Evolutionary conservation across 2,329 filamentous ascomycete species (phyloP).

Genomic region (Pseudocercospora pini-densiflorae): DNA sequence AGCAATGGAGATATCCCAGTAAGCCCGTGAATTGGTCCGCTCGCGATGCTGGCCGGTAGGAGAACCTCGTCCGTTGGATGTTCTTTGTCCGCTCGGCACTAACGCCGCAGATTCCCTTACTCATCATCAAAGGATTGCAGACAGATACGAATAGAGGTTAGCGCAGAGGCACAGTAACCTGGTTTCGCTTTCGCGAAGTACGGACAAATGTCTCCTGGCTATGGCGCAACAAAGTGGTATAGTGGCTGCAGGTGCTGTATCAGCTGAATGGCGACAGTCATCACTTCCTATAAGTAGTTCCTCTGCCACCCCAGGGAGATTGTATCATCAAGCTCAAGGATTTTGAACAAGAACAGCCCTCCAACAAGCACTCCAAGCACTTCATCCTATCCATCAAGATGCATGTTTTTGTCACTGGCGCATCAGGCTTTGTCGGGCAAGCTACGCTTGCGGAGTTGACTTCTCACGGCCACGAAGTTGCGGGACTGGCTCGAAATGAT

Average conservation of each 20-base stretch:
- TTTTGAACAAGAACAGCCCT: not conserved
- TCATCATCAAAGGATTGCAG: slow-evolving; percentile 4
- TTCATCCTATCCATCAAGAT: slow-evolving; percentile 2
- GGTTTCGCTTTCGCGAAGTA: not conserved
- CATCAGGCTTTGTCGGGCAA: slow-evolving; percentile 48
- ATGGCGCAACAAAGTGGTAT: not conserved
- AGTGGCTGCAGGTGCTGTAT: not conserved
- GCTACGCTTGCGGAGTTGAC: slow-evolving; percentile 45
- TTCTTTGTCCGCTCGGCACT: not conserved
- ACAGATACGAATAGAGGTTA: slow-evolving; percentile 14
- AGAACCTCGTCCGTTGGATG: not conserved
- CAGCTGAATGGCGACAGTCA: not conserved
- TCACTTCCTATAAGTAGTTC: not conserved
- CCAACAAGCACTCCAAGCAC: not conserved
- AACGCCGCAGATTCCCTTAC: not conserved
- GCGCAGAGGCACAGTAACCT: not conserved
- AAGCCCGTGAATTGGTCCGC: not conserved
- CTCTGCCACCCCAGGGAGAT: not conserved
- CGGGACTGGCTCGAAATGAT: slow-evolving; percentile 48
- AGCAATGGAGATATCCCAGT: not conserved
- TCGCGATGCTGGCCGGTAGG: not conserved
- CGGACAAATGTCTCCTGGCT: not conserved
- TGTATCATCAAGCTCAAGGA: not conserved
- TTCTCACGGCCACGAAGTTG: slow-evolving; percentile 46
- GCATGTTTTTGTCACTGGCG: slow-evolving; percentile 47